A percentile compares a stretch with the other conserved stretches of the same genome.
phyloP scores from a whole-genome alignment of 306 rosid genomes.

The Begonia masoniana region DNA sequence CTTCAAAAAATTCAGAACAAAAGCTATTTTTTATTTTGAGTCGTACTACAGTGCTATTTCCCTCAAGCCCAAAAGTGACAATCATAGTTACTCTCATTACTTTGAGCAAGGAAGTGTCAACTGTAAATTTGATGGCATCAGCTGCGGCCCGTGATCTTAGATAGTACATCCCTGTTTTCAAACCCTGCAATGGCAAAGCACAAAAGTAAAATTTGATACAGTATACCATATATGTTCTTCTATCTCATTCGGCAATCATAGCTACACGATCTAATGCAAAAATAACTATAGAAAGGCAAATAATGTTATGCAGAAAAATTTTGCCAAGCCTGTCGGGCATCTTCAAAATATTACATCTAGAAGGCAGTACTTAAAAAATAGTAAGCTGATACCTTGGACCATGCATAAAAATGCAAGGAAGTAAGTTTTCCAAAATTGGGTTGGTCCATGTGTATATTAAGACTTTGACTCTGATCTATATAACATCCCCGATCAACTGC shows the following conservation, averaged over 20 bases:
- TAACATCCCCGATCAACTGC: slow-evolving; percentile 80
- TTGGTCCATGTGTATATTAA: slow-evolving; percentile 87
- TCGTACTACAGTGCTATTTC: too few species aligned
- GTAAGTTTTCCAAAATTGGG: slow-evolving; percentile 82
- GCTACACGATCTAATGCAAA: too few species aligned
- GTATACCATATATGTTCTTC: too few species aligned
- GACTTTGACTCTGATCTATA: slow-evolving; percentile 90
- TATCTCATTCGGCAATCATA: too few species aligned
- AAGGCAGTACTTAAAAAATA: not conserved
- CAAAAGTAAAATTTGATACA: not conserved
- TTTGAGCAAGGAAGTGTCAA: slow-evolving; percentile 47
- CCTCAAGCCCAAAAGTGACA: too few species aligned
- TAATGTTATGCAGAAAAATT: too few species aligned
- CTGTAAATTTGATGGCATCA: slow-evolving; percentile 86
- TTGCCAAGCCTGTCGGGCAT: too few species aligned
- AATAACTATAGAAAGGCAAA: too few species aligned
- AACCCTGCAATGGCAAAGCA: slow-evolving; percentile 32
- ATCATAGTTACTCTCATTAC: slow-evolving; percentile 13
- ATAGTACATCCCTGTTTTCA: slow-evolving; percentile 90
- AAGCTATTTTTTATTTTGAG: too few species aligned
- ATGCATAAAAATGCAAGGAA: slow-evolving; percentile 82
- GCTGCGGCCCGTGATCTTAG: slow-evolving; percentile 75
- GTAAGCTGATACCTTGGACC: slow-evolving; percentile 52
- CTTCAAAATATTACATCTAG: too few species aligned
- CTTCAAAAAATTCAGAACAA: too few species aligned